A percentile compares a stretch with the other conserved stretches of the same genome.
Evolutionary conservation across 306 rosid genomes (phyloP).

Genomic region (Spatholobus suberectus): DNA sequence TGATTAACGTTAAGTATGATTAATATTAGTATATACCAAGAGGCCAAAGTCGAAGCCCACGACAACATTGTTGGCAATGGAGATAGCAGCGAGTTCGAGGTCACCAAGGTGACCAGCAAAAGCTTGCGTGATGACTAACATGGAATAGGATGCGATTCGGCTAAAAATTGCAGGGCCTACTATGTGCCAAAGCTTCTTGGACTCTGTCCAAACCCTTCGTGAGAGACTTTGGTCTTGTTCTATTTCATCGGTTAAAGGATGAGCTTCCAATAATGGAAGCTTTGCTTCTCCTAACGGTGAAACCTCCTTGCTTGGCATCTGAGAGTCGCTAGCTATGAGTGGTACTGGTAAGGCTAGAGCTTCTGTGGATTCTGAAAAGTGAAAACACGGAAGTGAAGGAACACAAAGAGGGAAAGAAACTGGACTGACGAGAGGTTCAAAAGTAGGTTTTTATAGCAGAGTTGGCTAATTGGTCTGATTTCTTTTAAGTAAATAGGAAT

Average conservation of each 20-base stretch:
- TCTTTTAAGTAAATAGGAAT: no score
- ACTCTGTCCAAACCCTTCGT: slow-evolving; percentile 57
- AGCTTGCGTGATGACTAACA: slow-evolving; percentile 74
- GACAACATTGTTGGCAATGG: slow-evolving; percentile 66
- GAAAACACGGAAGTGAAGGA: background rate
- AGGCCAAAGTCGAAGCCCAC: slow-evolving; percentile 75
- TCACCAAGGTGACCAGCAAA: slow-evolving; percentile 85
- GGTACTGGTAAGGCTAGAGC: background rate
- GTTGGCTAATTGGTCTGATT: no score
- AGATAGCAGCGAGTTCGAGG: slow-evolving; percentile 72
- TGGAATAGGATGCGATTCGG: slow-evolving; percentile 59
- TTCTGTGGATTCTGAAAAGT: background rate
- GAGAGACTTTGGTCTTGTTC: slow-evolving; percentile 32
- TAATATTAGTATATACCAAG: no score
- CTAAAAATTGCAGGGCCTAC: slow-evolving; percentile 77
- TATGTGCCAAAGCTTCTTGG: slow-evolving; percentile 81
- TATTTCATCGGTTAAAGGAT: slow-evolving; percentile 18
- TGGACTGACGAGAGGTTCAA: background rate
- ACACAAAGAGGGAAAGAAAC: background rate
- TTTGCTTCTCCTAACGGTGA: slow-evolving; percentile 44
- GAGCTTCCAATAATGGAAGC: slow-evolving; percentile 47
- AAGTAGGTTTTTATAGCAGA: background rate
- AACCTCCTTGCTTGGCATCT: slow-evolving; percentile 43
- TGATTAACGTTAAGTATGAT: no score
- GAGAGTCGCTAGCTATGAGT: background rate